A percentile compares a stretch with the other conserved stretches of the same genome.
Evolutionary conservation across 2,329 filamentous ascomycete genomes (phyloP).

Genomic region (Xylariaceae sp.): DNA sequence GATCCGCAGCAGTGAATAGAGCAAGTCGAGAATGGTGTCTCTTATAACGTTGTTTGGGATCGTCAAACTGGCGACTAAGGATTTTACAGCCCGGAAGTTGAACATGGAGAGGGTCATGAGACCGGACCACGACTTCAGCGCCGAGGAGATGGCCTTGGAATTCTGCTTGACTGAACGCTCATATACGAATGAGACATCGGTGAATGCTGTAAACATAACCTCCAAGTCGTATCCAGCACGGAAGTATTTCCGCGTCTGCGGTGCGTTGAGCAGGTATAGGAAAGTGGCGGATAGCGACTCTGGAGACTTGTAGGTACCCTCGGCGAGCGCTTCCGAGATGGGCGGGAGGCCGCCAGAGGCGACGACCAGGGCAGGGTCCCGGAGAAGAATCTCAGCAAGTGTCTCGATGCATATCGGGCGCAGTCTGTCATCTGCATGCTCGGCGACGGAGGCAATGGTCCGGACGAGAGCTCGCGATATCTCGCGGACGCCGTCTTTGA

Average conservation of each 20-base stretch:
- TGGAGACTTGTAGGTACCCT: conserved; percentile 86
- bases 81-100: conserved; percentile 76
- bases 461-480: conserved; percentile 82
- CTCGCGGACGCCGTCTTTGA: conserved; percentile 86
- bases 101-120: conserved; percentile 85
- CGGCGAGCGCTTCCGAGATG: conserved; percentile 84
- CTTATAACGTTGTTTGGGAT: conserved; percentile 51
- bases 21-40: conserved; percentile 79
- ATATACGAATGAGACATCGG: conserved; percentile 64
- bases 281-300: conserved; percentile 86
- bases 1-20: conserved; percentile 77
- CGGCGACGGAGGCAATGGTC: conserved; percentile 84
- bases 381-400: conserved; percentile 82
- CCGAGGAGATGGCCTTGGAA: conserved; percentile 83
- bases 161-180: conserved; percentile 71
- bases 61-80: conserved; percentile 62
- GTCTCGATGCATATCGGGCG: conserved; percentile 90
- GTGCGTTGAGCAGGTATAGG: conserved; percentile 81
- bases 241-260: conserved; percentile 74
- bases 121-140: conserved; percentile 91
- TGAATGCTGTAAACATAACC: conserved; percentile 85
- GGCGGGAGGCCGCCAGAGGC: conserved; percentile 79
- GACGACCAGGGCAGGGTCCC: conserved; percentile 74
- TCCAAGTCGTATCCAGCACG: conserved; percentile 85
- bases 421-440: conserved; percentile 77